Base-by-base conservation (phyloP, 2,329 filamentous ascomycete species). In the Venturia effusa region DNA sequence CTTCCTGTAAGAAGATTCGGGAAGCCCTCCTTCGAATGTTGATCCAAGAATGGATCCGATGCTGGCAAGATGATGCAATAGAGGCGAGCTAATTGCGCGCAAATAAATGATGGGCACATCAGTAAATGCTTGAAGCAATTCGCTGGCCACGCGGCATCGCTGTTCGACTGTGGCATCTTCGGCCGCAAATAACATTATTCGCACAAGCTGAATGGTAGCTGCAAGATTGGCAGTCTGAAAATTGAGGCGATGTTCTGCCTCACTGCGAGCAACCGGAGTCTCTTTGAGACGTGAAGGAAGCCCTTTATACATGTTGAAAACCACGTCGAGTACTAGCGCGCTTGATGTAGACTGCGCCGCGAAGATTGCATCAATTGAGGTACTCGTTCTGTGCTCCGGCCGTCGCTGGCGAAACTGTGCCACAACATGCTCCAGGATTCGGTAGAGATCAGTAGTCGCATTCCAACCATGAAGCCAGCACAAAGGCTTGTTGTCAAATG, bases 401-500 rank as follows among this genome's bases (percentile, higher is more conserved):
- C 59, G 57, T 61, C 67, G 64, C 45, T 67, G 43, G 71, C 70
- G 27, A 66, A 62, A 70, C 68, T 69, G n/a, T 67, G 70, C 55
- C 11, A 76, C 69, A 13, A 77, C 78, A 66, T 84, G 81, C 67
- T 84, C 82, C 19, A 85, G 71, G 10, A 84, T 75, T 5, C 81
- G 78, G 67, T 84, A 84, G 0, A 84, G 71, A 67, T 84, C 81
- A 0, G 80, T 83, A 7, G 78, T 81, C 65, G 83, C 83, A 69
- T 84, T 84, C 81, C 80, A 84, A 22, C 82, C 82, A 51, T 76
- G 75, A 8, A 84, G 71, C 82, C 82, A 84, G 64, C 73, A 74
- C 27, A 67, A 69, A 63, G 67, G 65, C 39, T 70, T 64, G n/a
- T 64, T 65, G 15, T 64, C 64, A 17, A 68, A 61, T 4, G n/a